Evolutionary conservation across 208 protist genomes (phyloP).

Genomic region (Crithidia bombi): DNA sequence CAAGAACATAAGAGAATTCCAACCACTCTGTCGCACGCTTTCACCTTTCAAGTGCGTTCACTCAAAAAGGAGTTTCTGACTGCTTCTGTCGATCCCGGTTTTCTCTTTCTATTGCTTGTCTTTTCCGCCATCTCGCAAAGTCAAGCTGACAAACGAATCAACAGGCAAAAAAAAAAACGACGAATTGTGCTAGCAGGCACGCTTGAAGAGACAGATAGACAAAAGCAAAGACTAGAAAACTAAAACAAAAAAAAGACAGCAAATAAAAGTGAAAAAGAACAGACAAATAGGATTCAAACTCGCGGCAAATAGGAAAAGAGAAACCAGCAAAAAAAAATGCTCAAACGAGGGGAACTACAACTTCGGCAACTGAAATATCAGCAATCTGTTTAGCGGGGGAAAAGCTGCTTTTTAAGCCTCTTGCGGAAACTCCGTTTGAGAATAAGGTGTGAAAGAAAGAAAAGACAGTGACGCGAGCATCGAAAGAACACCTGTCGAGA

Average conservation of each 20-base stretch:
- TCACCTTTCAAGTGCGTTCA: too few relatives aligned
- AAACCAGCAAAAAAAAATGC: not conserved
- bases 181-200: slow-evolving; percentile 10
- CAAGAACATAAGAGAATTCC: too few relatives aligned
- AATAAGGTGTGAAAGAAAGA: not conserved
- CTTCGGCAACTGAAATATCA: too few relatives aligned
- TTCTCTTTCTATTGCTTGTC: not conserved
- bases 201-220: not conserved
- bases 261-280: slow-evolving; percentile 29
- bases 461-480: not conserved
- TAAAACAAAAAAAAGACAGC: slow-evolving; percentile 8
- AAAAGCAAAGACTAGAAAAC: not conserved
- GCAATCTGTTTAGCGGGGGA: too few relatives aligned
- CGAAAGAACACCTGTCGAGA: not conserved
- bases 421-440: too few relatives aligned
- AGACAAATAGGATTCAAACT: not conserved
- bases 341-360: too few relatives aligned
- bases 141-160: not conserved
- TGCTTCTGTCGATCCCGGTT: too few relatives aligned
- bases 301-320: not conserved
- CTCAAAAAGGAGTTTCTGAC: not conserved
- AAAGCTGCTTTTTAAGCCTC: not conserved
- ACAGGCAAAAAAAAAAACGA: slow-evolving; percentile 17
- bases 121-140: not conserved
- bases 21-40: too few relatives aligned